phyloP scores from a whole-genome alignment of 257 asterid genomes.

The Capsicum baccatum region DNA sequence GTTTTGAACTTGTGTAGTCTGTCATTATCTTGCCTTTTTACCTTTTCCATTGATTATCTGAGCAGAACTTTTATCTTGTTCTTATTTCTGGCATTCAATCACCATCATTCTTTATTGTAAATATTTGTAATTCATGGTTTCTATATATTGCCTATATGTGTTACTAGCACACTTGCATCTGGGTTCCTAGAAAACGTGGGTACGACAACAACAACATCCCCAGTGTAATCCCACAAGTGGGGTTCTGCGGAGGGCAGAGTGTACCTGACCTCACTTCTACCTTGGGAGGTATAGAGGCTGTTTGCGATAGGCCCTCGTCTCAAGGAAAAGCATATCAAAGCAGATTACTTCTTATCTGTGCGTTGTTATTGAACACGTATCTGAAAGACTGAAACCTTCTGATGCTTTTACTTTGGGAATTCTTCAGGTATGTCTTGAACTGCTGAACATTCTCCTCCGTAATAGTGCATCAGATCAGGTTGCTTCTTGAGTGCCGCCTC shows the following conservation, averaged over 20 bases:
- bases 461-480: slow-evolving; percentile 92
- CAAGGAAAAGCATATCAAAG: too few species aligned
- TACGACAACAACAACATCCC: too few species aligned
- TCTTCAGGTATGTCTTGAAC: slow-evolving; percentile 85
- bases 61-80: not conserved
- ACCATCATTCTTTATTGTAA: not conserved
- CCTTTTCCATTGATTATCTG: not conserved
- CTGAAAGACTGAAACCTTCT: too few species aligned
- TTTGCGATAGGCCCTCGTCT: too few species aligned
- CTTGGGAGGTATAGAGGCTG: too few species aligned
- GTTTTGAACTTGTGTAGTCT: not conserved
- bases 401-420: slow-evolving; percentile 27
- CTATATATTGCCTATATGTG: not conserved
- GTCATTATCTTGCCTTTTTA: not conserved
- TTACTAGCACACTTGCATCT: not conserved
- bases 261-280: too few species aligned
- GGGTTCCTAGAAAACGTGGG: not conserved
- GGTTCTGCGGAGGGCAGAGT: too few species aligned
- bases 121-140: not conserved
- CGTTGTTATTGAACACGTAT: not conserved
- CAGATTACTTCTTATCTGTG: not conserved
- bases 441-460: slow-evolving; percentile 85
- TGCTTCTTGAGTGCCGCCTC: slow-evolving; percentile 19
- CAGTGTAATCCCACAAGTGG: too few species aligned
- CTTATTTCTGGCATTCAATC: not conserved